A percentile compares a stretch with the other conserved stretches of the same genome.
Conservation (phyloP, 768 basidiomycete species). For the Lyophyllum decastes region DNA sequence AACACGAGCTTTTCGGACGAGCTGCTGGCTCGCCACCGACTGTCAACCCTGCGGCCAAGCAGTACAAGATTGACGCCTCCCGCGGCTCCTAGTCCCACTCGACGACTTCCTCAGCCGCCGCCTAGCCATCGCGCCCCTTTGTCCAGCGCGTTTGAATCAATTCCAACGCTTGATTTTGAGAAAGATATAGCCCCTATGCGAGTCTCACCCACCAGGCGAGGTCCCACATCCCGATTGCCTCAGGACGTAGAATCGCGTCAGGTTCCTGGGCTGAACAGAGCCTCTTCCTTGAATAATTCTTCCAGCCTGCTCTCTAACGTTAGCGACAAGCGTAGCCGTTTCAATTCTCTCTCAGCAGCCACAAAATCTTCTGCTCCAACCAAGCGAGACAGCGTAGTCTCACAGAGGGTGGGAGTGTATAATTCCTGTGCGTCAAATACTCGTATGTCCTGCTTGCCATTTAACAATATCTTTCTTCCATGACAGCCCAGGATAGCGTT, state of each 20-base stretch:
- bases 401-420: conserved; percentile 34
- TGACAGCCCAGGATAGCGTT: conserved; percentile 14
- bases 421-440: conserved; percentile 21
- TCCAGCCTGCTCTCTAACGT: not conserved
- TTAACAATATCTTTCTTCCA: not conserved
- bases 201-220: not conserved
- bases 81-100: not conserved
- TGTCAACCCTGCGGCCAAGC: not conserved
- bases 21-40: not conserved
- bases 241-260: not conserved
- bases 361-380: conserved; percentile 10
- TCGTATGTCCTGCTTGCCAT: not conserved
- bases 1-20: not conserved
- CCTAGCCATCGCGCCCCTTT: not conserved
- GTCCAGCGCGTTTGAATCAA: conserved; percentile 10
- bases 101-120: conserved; percentile 7
- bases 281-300: conserved; percentile 6
- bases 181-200: not conserved
- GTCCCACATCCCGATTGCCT: not conserved
- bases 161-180: conserved; percentile 6
- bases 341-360: conserved; percentile 6
- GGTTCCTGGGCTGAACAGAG: not conserved
- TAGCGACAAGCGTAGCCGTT: conserved; percentile 2
- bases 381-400: conserved; percentile 37
- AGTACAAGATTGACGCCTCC: conserved; percentile 4